Evolutionary conservation across 768 basidiomycete species (phyloP), one percentile per base, ranked within the genome.

Genomic region (Sistotremastrum suecicum): DNA sequence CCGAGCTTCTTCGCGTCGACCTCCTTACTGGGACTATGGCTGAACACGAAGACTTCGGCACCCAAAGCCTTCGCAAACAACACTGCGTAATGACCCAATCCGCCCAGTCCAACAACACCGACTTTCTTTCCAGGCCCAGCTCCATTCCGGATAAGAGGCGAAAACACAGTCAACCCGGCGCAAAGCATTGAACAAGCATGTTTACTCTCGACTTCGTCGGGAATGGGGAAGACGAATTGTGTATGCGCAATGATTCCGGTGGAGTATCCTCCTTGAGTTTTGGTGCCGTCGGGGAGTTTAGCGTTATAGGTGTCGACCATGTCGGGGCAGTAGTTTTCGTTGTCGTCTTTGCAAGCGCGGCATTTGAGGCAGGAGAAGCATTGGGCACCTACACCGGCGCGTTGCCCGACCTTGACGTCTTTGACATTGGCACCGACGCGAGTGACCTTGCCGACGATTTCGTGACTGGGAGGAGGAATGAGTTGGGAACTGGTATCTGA

Each of bases 41-140:
- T 71, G 61, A 80, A 76, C 1, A 71, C 77, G 37, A 69, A 66
- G 39, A 78, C 72, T 29, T 76, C 69, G 4, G 71, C 71, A 1
- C 74, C 78, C 41, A 82, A 60, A 0, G 76, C 77, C 43, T 66
- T 66, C 34, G 68, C 71, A 54, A 69, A 73, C 31, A 71, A 53
- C 41, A 71, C 52, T 10, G 53, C 57, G 41, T 53, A 63, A 48
- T 60, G 60, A 0, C 72, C 73, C 12, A 80, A 63, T 12, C 78
- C 79, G 35, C 79, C 79, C 35, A 83, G 69, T 38, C 80, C 79
- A 50, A 82, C 63, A 38, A 83, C 60, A 39, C 78, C 81, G 51
- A 83, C 74, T 49, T 68, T 70, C 62, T 75, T 78, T 38, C 78
- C 79, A 1, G 75, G 74, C 0, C 77, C 77, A 46, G 52, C 57